Base-by-base conservation (phyloP, 257 asterid species). In the Paraleonurus japonicus region DNA sequence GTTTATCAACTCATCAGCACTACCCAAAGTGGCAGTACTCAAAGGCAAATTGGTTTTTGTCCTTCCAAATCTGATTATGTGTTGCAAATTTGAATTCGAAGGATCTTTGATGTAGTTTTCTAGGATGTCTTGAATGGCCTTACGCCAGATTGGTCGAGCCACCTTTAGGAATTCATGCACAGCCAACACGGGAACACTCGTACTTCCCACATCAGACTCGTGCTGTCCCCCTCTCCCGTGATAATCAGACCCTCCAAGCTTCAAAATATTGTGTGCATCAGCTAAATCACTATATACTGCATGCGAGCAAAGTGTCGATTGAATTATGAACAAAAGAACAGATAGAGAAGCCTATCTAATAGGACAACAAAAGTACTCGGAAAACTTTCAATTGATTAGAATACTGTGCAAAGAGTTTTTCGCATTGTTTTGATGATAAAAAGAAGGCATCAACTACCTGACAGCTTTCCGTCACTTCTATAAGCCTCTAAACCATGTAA, bases 201-300 rank as follows among this genome's bases (percentile, higher is more conserved):
- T 81, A 15, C 96, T 92, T 32, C 99, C 99, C 30, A 95, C 60
- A 64, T 95, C 99, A 1, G 98, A 89, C 81, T 92, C 98, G 1
- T 88, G 88, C 65, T 85, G 89, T 2, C 98, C 98, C 2, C 92
- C 95, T 79, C 86, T 84, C 51, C 92, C 99, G 57, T 95, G 99
- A 67, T 78, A 95, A 81, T 95, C 99, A 3, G 99, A 95, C 58
- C 99, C 99, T 68, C 99, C 99, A 24, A 95, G 87, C 81, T 89
- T 95, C 80, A 92, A 67, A 32, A 95, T 97, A 72, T 82, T 83
- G 67, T 86, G 83, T 3, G 83, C 73, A 61, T 95, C 99, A 2
- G 98, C 99, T 45, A 88, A 78, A 72, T 89, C 95, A 35, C 95
- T 84, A 83, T 85, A 95, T 15, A 83, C 99, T 95, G 86, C 72